Evolutionary conservation across 1,139 yeast species (phyloP), one percentile per base, ranked within the genome.

Genomic region (Casaregolazyma suthepensis): DNA sequence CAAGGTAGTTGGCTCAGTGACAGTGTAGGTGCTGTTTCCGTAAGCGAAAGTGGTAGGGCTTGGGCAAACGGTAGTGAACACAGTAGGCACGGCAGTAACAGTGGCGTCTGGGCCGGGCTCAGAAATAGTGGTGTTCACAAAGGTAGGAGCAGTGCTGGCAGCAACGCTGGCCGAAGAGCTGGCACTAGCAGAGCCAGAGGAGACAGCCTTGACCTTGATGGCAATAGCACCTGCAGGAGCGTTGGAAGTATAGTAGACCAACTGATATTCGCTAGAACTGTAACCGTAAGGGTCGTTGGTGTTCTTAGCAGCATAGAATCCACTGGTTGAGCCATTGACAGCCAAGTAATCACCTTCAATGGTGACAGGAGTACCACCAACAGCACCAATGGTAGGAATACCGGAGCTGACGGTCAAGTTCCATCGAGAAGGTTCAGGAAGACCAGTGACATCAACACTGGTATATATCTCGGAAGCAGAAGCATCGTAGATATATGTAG

Each of bases 261-360:
- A 43, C 18, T 45, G 43, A 20, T 43, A 45, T 10, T 19, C 19
- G 18, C 38, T 5, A 18, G 22, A n/a, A 17, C 42, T 73, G 67
- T 70, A 72, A 17, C 58, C 51, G 69, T 76, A 74, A 22, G 79
- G 79, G 61, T 77, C 81, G 42, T 62, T 62, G 61, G 72, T 63
- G 64, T 76, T 70, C 64, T 67, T 70, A 57, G 73, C 69, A 45
- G 77, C 81, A 59, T 64, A 74, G 63, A 74, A 75, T 42, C 67
- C 66, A 40, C 60, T 55, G 44, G 67, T 53, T 26, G 70, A 56
- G 45, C 76, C 77, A 46, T 50, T 54, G 47, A 61, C 23, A n/a
- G 56, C 35, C 53, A 56, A 59, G 52, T 57, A 19, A 43, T 42
- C 37, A 42, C 45, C 29, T 31, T 29, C 52, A 18, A 43, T 38